Conservation (phyloP, 305 asterid species). For the Solanum hybrid region DNA sequence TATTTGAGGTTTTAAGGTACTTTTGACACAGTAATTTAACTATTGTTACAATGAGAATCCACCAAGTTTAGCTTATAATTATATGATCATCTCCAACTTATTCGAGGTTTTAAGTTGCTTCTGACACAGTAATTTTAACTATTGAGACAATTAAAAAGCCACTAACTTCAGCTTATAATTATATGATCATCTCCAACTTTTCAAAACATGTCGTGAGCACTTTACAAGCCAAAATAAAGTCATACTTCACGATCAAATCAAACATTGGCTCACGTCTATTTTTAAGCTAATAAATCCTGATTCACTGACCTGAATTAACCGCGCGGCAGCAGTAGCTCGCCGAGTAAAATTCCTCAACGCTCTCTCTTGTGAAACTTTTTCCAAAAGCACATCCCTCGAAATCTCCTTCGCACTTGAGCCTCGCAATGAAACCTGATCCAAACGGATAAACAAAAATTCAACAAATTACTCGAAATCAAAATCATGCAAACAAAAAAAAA, state of each 20-base stretch:
- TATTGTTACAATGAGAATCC: neutral
- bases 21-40: neutral
- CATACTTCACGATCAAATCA: neutral
- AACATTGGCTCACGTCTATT: neutral
- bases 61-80: neutral
- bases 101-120: neutral
- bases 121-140: neutral
- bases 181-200: neutral
- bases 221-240: neutral
- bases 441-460: neutral
- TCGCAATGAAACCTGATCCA: constrained; percentile 75
- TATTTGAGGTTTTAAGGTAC: neutral
- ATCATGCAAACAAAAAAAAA: neutral
- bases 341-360: constrained; percentile 63
- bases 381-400: constrained; percentile 70
- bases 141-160: neutral
- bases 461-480: neutral
- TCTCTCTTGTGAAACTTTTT: constrained; percentile 69
- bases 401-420: constrained; percentile 96
- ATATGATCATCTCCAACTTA: neutral
- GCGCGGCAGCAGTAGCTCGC: constrained; percentile 67
- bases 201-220: neutral
- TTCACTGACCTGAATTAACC: constrained; percentile 53
- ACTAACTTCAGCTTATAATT: neutral
- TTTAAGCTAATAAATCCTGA: neutral